Percentiles rank a stretch among this genome's conserved stretches.
These are phyloP conservation scores for Microdochium nivale DNA, from an alignment of 2,329 filamentous ascomycete species.

Conservation along the genomic window DNA sequence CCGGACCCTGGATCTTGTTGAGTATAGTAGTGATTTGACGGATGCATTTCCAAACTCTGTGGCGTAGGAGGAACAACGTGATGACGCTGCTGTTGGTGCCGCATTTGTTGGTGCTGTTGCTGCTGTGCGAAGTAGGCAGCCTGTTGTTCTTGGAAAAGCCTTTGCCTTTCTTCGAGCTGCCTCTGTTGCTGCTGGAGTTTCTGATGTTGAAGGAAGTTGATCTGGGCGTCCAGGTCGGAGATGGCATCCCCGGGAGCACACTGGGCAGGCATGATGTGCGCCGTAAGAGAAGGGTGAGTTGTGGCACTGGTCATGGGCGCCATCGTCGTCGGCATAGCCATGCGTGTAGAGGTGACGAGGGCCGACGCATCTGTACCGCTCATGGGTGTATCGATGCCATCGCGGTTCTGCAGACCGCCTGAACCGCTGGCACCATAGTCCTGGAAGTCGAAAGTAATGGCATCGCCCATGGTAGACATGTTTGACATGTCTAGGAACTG, in stretches of 20 bases:
- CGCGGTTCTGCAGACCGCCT: slow-evolving; percentile 25
- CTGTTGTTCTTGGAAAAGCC: slow-evolving; percentile 28
- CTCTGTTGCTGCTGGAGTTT: slow-evolving; percentile 52
- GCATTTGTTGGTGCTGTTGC: slow-evolving; percentile 31
- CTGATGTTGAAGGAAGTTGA: slow-evolving; percentile 57
- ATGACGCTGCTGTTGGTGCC: slow-evolving; percentile 29
- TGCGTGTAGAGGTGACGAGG: slow-evolving; percentile 25
- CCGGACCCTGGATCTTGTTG: slow-evolving; percentile 45
- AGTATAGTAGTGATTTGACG: slow-evolving; percentile 50
- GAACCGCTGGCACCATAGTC: slow-evolving; percentile 36
- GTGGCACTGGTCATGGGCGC: slow-evolving; percentile 37
- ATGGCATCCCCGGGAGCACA: slow-evolving; percentile 41
- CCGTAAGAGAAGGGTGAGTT: slow-evolving; percentile 35
- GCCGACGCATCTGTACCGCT: slow-evolving; percentile 31
- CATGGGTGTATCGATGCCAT: slow-evolving; percentile 42
- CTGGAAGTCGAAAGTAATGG: slow-evolving; percentile 52
- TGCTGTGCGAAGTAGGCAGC: slow-evolving; percentile 43
- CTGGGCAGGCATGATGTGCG: slow-evolving; percentile 35
- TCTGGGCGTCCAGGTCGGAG: slow-evolving; percentile 55
- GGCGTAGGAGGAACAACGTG: slow-evolving; percentile 65
- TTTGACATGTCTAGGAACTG: slow-evolving; percentile 53
- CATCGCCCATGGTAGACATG: slow-evolving; percentile 43
- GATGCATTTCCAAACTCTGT: slow-evolving; percentile 70
- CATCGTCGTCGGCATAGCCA: slow-evolving; percentile 35
- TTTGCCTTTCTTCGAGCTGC: slow-evolving; percentile 48